Conservation (phyloP, 2,329 filamentous ascomycete genomes). For the Penicillium paneum region DNA sequence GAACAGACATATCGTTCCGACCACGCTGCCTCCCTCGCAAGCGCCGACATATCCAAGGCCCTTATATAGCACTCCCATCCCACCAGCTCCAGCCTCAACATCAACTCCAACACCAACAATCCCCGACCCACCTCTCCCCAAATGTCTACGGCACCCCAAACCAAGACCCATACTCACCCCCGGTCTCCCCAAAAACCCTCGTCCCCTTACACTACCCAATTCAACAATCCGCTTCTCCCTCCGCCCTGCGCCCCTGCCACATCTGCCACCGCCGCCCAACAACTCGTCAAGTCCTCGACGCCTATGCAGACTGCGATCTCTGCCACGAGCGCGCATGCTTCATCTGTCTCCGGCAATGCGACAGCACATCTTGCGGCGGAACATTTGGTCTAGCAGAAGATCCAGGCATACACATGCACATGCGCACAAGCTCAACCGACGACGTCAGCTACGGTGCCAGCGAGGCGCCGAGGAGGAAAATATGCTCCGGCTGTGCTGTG, state of each 20-base stretch:
- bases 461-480: constrained; percentile 24
- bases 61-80: constrained; percentile 15
- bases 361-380: constrained; percentile 30
- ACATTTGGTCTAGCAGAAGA: not conserved
- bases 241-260: constrained; percentile 39
- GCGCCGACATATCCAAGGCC: constrained; percentile 22
- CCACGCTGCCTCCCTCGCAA: constrained; percentile 27
- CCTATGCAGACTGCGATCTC: constrained; percentile 42
- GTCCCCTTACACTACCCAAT: constrained; percentile 23
- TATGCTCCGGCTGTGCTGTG: constrained; percentile 42
- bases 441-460: not conserved
- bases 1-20: constrained; percentile 16
- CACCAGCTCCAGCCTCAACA: constrained; percentile 2
- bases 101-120: constrained; percentile 11
- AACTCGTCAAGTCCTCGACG: constrained; percentile 39
- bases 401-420: not conserved
- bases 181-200: constrained; percentile 28
- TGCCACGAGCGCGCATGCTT: constrained; percentile 41
- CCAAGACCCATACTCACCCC: constrained; percentile 22
- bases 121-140: constrained; percentile 20
- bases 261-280: constrained; percentile 43
- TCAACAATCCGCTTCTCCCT: constrained; percentile 22
- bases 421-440: not conserved
- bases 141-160: constrained; percentile 16
- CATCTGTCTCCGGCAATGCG: constrained; percentile 43